Evolutionary conservation across 164 flowering plant species (phyloP).

Genomic region (Stephania cephalantha): DNA sequence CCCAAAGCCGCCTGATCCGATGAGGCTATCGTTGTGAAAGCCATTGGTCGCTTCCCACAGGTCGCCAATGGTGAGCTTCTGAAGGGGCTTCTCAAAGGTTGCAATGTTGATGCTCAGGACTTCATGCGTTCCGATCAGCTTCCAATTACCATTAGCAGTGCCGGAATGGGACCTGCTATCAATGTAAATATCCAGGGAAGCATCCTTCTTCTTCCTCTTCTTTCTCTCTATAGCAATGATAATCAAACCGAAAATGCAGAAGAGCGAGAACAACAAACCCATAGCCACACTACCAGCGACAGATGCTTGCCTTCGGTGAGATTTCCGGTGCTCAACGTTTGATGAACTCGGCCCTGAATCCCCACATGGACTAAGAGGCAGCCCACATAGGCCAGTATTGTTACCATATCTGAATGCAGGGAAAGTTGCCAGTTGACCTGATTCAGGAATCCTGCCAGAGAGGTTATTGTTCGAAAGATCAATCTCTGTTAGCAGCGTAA

Average conservation of each 20-base stretch:
- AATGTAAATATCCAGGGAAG: conserved; percentile 43
- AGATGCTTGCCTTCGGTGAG: conserved; percentile 56
- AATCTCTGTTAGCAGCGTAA: conserved; percentile 50
- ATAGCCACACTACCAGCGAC: conserved; percentile 84
- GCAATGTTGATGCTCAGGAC: conserved; percentile 85
- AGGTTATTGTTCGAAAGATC: conserved; percentile 76
- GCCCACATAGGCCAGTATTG: conserved; percentile 83
- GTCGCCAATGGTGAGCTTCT: conserved; percentile 90
- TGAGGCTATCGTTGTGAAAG: conserved; percentile 69
- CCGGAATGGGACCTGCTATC: conserved; percentile 60
- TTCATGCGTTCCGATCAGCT: conserved; percentile 59
- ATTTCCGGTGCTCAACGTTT: conserved; percentile 33
- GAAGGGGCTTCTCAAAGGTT: conserved; percentile 84
- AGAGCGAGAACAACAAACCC: conserved; percentile 72
- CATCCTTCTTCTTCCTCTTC: conserved; percentile 62
- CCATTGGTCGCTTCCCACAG: conserved; percentile 91
- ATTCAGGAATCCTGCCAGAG: conserved; percentile 65
- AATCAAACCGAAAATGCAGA: conserved; percentile 69
- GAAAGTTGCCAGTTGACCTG: conserved; percentile 68
- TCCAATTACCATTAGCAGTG: conserved; percentile 53
- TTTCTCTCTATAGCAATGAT: conserved; percentile 50
- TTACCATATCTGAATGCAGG: conserved; percentile 44
- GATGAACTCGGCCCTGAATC: conserved; percentile 16
- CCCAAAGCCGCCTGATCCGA: conserved; percentile 97
- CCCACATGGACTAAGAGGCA: conserved; percentile 62